These are phyloP conservation scores for Saccharomycopsis oosterbeekiorum DNA, from an alignment of 805 yeast genomes.

Conservation along the genomic window DNA sequence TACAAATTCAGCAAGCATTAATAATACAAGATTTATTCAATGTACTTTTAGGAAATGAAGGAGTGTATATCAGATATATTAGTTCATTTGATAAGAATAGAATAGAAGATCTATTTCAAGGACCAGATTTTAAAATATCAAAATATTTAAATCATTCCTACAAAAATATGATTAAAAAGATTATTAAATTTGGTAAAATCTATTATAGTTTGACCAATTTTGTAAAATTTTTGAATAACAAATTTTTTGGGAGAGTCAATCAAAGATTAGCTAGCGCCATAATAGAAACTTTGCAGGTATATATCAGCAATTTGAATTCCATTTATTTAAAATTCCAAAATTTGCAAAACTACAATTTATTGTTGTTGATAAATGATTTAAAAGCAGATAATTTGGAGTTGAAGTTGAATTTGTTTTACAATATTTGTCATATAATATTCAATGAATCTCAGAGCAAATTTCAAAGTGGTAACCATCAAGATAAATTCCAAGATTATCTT, in stretches of 20 bases:
- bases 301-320: conserved; percentile 23
- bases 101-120: conserved; percentile 33
- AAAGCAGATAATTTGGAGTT: conserved; percentile 21
- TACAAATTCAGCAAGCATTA: conserved; percentile 51
- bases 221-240: conserved; percentile 46
- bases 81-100: conserved; percentile 35
- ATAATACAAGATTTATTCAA: conserved; percentile 60
- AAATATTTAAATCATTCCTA: conserved; percentile 65
- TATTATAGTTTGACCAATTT: conserved; percentile 51
- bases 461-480: conserved; percentile 19
- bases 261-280: conserved; percentile 64
- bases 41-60: conserved; percentile 67
- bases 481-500: conserved; percentile 34
- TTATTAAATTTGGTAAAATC: conserved; percentile 54
- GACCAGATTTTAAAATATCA: conserved; percentile 70
- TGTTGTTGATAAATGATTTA: conserved; percentile 12
- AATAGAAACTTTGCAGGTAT: conserved; percentile 32
- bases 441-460: conserved; percentile 33
- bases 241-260: conserved; percentile 56
- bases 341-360: conserved; percentile 4
- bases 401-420: conserved; percentile 47
- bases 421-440: conserved; percentile 43
- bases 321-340: conserved; percentile 19
- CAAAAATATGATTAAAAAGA: conserved; percentile 54
- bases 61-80: conserved; percentile 61